phyloP scores from a whole-genome alignment of 2,329 filamentous ascomycete species.

The Nakataea oryzae region DNA sequence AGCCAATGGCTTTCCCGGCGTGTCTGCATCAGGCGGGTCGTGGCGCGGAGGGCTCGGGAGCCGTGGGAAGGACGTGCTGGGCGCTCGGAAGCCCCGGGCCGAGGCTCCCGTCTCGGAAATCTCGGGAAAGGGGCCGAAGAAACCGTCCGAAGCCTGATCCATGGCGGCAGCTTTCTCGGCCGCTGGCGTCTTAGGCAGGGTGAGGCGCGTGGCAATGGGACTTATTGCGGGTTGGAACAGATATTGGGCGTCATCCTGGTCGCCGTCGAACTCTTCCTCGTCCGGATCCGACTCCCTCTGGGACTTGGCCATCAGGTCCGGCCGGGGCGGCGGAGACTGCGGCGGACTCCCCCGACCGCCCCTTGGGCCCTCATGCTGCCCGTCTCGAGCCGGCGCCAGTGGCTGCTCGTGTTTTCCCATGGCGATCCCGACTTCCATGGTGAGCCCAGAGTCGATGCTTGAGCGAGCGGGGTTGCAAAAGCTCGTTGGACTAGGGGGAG shows the following conservation, averaged over 20 bases:
- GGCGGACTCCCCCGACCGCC: too few species aligned
- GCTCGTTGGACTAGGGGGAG: background rate
- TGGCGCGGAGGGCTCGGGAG: background rate
- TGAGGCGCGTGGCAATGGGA: slow-evolving; percentile 42
- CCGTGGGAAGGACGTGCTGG: background rate
- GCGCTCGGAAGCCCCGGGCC: too few species aligned
- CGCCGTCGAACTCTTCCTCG: slow-evolving; percentile 25
- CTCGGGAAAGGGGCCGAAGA: background rate
- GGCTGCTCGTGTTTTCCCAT: background rate
- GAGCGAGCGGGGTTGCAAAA: background rate
- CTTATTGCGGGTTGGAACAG: slow-evolving; percentile 51
- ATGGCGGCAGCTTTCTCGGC: slow-evolving; percentile 47
- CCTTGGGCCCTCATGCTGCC: background rate
- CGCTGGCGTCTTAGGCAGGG: slow-evolving; percentile 42
- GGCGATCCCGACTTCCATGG: background rate
- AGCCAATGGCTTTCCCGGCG: slow-evolving; percentile 14
- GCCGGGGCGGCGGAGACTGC: background rate
- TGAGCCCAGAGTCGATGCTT: background rate
- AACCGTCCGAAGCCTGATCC: slow-evolving; percentile 7
- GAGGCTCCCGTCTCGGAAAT: background rate
- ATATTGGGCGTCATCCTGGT: slow-evolving; percentile 47
- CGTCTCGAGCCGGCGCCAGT: background rate
- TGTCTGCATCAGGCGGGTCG: background rate
- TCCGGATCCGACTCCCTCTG: slow-evolving; percentile 7
- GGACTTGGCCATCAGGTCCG: background rate